Evolutionary conservation across 495 filamentous ascomycete genomes (phyloP), one percentile per base, ranked within the genome.

Genomic region (Entonaema liquescens): DNA sequence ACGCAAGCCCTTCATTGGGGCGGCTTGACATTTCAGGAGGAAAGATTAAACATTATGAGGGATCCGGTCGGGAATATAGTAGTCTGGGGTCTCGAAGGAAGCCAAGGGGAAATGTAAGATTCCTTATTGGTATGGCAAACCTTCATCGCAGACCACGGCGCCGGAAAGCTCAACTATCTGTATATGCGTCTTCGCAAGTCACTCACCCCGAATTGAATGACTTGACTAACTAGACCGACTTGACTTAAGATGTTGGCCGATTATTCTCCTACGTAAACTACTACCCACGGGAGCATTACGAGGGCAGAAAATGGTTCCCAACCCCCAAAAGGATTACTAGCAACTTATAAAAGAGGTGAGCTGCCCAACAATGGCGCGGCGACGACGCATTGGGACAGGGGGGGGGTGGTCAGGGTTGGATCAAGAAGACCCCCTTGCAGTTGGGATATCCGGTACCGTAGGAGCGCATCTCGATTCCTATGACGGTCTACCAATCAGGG

Each of bases 1-100:
- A 54, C 68, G 73, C 70, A 65, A 55, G 67, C 73, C 73, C 75
- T 75, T 77, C 73, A 77, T 77, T 71, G 68, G 71, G 68, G 68
- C 67, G 72, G 52, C 33, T 74, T 74, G 67, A 67, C 63, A 72
- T 72, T 50, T 65, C 67, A 73, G 63, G 38, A 71, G 44, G 70
- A 73, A 71, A 38, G 26, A 44, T 70, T 62, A 65, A 70, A 69
- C 67, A 73, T 75, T 65, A 71, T 73, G 72, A 68, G 52, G 55
- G 58, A 53, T 47, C 17, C 35, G 40, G 49, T 29, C 62, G 55
- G 56, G 63, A 71, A 62, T 57, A 67, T 47, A 67, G 67, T 53
- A 61, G 26, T 17, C 35, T 31, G 40, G 62, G 54, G 60, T 57
- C 57, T 62, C 56, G 60, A 64, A 65, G 65, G 70, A 61, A 61